Conservation (phyloP, 495 filamentous ascomycete species). For the Parathielavia hyrcaniae region DNA sequence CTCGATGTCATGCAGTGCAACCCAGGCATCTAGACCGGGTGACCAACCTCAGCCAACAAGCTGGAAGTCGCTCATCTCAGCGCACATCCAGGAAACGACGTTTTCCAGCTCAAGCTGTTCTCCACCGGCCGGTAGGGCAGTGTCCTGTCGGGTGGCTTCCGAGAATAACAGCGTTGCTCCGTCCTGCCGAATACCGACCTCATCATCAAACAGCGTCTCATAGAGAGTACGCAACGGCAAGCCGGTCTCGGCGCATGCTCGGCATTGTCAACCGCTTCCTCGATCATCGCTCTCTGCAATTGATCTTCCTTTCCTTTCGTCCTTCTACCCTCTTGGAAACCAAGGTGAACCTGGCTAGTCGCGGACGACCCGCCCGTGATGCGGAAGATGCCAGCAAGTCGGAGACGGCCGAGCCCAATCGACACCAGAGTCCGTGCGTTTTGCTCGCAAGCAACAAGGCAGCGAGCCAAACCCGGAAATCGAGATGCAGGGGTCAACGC, state of each 20-base stretch:
- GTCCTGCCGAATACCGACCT: too few relatives aligned
- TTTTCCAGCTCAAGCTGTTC: not conserved
- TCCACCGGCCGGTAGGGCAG: not conserved
- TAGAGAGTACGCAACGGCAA: too few relatives aligned
- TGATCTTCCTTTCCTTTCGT: too few relatives aligned
- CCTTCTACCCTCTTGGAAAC: too few relatives aligned
- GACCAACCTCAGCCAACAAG: too few relatives aligned
- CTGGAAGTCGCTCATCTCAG: too few relatives aligned
- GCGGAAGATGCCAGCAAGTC: conserved; percentile 2
- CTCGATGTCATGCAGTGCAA: conserved; percentile 17
- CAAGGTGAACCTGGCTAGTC: too few relatives aligned
- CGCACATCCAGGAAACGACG: too few relatives aligned
- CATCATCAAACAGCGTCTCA: too few relatives aligned
- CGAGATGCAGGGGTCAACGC: conserved; percentile 19
- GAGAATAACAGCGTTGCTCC: conserved; percentile 7
- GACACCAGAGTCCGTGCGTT: conserved; percentile 2
- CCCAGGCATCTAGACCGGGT: conserved; percentile 5
- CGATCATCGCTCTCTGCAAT: too few relatives aligned
- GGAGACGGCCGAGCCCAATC: conserved; percentile 1
- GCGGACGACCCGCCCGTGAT: conserved; percentile 4
- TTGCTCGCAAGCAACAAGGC: not conserved
- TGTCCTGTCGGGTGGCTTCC: conserved; percentile 20
- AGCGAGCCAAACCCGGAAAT: conserved; percentile 6
- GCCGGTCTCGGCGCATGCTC: too few relatives aligned
- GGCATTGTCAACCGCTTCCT: too few relatives aligned